Evolutionary conservation across 139 green algal species (phyloP).

Genomic region (Tetradesmus obliquus): DNA sequence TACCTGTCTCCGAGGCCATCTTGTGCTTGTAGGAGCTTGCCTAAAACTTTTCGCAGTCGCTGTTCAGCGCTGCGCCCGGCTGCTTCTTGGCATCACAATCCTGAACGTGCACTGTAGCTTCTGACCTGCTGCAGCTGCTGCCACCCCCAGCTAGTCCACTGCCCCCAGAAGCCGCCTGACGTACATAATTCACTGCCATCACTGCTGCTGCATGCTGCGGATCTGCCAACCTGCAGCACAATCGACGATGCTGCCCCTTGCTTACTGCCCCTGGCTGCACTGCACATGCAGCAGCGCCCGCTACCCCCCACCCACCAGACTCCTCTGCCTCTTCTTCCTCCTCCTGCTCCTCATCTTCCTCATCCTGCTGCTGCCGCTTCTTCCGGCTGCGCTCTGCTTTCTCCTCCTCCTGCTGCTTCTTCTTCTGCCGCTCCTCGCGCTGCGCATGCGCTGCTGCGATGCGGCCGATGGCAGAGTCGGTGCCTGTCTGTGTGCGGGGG

Average conservation of each 20-base stretch:
- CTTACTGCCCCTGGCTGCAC: no score
- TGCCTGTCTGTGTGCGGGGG: constrained; percentile 5
- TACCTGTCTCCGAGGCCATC: no score
- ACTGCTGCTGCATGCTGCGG: background rate
- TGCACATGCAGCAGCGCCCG: no score
- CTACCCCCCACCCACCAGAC: background rate
- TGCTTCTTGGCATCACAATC: no score
- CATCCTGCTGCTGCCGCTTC: background rate
- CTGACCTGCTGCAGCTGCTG: no score
- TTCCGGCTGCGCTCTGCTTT: background rate
- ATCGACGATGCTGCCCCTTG: background rate
- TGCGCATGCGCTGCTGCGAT: constrained; percentile 42
- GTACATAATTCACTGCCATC: background rate
- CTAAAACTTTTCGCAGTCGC: background rate
- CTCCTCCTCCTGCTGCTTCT: constrained; percentile 34
- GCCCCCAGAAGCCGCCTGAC: no score
- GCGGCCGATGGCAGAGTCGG: constrained; percentile 42
- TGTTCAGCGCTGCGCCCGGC: no score
- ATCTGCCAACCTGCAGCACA: background rate
- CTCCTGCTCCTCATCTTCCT: background rate
- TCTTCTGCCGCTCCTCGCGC: constrained; percentile 36
- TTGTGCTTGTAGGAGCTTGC: background rate
- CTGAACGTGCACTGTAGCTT: no score
- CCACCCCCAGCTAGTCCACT: no score
- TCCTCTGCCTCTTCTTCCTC: constrained; percentile 17